A percentile compares a stretch with the other conserved stretches of the same genome.
Evolutionary conservation across 345 rosid genomes (phyloP).

Genomic region (Eucalyptus regnans): DNA sequence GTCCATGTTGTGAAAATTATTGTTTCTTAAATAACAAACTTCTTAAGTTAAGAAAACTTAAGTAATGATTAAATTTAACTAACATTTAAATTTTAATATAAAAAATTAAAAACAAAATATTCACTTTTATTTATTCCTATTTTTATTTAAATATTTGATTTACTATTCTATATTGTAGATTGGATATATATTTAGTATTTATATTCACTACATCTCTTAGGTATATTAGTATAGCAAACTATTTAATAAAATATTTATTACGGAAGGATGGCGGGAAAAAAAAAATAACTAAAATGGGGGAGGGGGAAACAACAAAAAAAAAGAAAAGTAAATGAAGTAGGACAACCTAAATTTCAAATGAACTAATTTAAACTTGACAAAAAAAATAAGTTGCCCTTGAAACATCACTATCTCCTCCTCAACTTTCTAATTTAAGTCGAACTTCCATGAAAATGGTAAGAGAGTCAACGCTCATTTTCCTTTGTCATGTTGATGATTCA

Average conservation of each 20-base stretch:
- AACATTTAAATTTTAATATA: background rate
- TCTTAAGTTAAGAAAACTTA: background rate
- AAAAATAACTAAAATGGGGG: background rate
- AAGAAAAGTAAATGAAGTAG: background rate
- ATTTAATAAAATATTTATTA: background rate
- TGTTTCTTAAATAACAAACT: background rate
- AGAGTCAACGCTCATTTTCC: background rate
- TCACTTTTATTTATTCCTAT: background rate
- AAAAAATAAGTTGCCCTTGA: background rate
- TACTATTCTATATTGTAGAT: background rate
- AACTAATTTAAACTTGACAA: background rate
- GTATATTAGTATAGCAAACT: background rate
- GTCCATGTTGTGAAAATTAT: background rate
- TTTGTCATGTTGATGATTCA: background rate
- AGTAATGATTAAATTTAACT: background rate
- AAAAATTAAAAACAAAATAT: background rate
- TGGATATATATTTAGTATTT: background rate
- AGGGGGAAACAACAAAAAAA: no score
- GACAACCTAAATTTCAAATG: background rate
- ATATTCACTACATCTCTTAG: background rate
- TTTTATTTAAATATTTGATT: background rate
- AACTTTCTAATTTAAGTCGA: background rate
- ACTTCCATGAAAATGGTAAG: background rate
- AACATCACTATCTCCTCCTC: background rate
- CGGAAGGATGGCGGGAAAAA: background rate